These are phyloP conservation scores for Epichloe scottii DNA, from an alignment of 2,329 filamentous ascomycete genomes.

Conservation along the genomic window DNA sequence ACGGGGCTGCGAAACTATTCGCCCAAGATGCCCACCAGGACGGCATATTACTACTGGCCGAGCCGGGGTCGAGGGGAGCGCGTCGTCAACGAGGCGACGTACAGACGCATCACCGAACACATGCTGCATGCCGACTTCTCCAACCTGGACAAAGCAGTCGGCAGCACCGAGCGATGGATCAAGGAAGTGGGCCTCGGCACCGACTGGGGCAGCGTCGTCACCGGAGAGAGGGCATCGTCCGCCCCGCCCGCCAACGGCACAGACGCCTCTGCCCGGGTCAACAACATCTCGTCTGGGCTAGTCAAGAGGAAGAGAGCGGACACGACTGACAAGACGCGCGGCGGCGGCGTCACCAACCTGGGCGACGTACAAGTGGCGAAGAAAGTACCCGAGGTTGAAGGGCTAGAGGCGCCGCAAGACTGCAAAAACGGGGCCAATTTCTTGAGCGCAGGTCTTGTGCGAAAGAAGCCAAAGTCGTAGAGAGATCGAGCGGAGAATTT, in stretches of 20 bases:
- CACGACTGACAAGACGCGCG: slow-evolving; percentile 8
- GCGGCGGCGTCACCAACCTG: slow-evolving; percentile 32
- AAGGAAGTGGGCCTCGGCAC: slow-evolving; percentile 47
- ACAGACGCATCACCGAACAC: slow-evolving; percentile 56
- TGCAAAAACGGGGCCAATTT: slow-evolving; percentile 28
- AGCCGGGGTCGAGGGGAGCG: slow-evolving; percentile 46
- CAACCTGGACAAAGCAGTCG: slow-evolving; percentile 45
- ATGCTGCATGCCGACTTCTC: slow-evolving; percentile 65
- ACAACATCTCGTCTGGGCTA: slow-evolving; percentile 37
- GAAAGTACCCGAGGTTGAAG: slow-evolving; percentile 38
- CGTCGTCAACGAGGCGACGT: slow-evolving; percentile 50
- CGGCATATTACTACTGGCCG: slow-evolving; percentile 56
- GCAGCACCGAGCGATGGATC: slow-evolving; percentile 59
- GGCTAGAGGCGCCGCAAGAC: slow-evolving; percentile 5
- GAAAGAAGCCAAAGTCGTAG: slow-evolving; percentile 42
- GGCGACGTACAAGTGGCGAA: slow-evolving; percentile 32
- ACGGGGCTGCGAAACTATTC: slow-evolving; percentile 39
- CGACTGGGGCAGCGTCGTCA: slow-evolving; percentile 38
- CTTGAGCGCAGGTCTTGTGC: slow-evolving; percentile 34
- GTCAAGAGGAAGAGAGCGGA: slow-evolving; percentile 34
- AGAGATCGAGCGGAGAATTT: not conserved
- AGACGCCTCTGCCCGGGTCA: slow-evolving; percentile 15
- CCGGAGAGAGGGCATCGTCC: slow-evolving; percentile 27
- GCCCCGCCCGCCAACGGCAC: slow-evolving; percentile 5
- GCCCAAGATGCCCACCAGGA: slow-evolving; percentile 36